Conservation (phyloP, 176 grass and related monocot genomes). For the Urochloa ruziziensis region DNA sequence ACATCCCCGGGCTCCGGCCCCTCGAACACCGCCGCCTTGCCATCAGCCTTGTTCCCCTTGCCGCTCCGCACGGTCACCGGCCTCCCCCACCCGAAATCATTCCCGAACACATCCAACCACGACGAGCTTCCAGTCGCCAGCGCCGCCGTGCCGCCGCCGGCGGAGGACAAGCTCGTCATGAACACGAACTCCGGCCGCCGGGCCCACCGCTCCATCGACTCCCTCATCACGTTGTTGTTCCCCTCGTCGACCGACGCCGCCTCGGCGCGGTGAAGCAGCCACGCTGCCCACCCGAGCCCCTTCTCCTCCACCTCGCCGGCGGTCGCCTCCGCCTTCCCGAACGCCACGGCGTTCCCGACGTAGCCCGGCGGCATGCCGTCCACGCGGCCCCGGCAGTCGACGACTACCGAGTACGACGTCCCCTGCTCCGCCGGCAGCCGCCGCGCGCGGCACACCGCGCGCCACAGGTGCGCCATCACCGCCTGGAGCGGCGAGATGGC, state of each 20-base stretch:
- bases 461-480: conserved; percentile 40
- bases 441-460: conserved; percentile 34
- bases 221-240: not conserved
- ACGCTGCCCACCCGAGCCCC: conserved; percentile 29
- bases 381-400: conserved; percentile 30
- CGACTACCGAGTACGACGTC: conserved; percentile 21
- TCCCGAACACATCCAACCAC: conserved; percentile 29
- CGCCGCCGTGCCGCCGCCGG: not conserved
- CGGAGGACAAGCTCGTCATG: not conserved
- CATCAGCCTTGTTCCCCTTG: conserved; percentile 26
- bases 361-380: conserved; percentile 8
- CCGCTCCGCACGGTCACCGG: conserved; percentile 38
- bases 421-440: conserved; percentile 2
- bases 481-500: conserved; percentile 49
- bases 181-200: not conserved
- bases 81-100: conserved; percentile 51
- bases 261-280: conserved; percentile 16
- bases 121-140: conserved; percentile 34
- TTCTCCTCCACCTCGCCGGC: conserved; percentile 25
- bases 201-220: not conserved
- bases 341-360: conserved; percentile 39
- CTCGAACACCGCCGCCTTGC: conserved; percentile 25
- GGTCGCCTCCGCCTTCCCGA: not conserved
- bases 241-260: conserved; percentile 28
- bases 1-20: not conserved